These are phyloP conservation scores for Bretziella fagacearum DNA, from an alignment of 2,329 filamentous ascomycete species.

Conservation along the genomic window DNA sequence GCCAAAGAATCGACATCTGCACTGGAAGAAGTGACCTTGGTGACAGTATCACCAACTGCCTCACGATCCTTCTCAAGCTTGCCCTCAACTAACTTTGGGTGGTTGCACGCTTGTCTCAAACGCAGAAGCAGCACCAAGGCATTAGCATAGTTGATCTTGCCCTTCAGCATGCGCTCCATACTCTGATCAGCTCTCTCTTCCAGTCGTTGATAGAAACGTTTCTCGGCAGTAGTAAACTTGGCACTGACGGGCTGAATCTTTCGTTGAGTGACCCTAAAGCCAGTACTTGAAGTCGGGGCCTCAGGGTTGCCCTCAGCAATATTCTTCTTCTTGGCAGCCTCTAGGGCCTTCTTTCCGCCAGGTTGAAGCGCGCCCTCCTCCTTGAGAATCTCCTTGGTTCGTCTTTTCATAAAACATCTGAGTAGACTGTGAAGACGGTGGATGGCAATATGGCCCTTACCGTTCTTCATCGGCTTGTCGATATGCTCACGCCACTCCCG, in stretches of 20 bases:
- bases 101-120: constrained; percentile 84
- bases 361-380: constrained; percentile 66
- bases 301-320: constrained; percentile 23
- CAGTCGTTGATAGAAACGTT: constrained; percentile 69
- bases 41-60: constrained; percentile 30
- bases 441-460: constrained; percentile 77
- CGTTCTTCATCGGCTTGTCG: constrained; percentile 73
- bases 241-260: constrained; percentile 69
- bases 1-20: constrained; percentile 67
- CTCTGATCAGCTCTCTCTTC: constrained; percentile 73
- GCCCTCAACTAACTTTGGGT: constrained; percentile 71
- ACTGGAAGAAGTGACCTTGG: constrained; percentile 31
- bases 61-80: constrained; percentile 82
- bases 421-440: constrained; percentile 68
- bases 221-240: constrained; percentile 63
- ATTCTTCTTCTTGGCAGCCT: constrained; percentile 26
- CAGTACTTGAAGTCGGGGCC: constrained; percentile 33
- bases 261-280: constrained; percentile 82
- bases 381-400: constrained; percentile 93
- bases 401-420: constrained; percentile 94
- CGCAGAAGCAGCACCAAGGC: constrained; percentile 84
- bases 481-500: constrained; percentile 84
- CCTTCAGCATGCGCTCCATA: constrained; percentile 75
- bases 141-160: constrained; percentile 76
- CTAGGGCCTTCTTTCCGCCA: constrained; percentile 43